Percentiles rank a stretch among this genome's conserved stretches.
Evolutionary conservation across 805 yeast genomes (phyloP).

Genomic region (Saccharomycopsis sp.): DNA sequence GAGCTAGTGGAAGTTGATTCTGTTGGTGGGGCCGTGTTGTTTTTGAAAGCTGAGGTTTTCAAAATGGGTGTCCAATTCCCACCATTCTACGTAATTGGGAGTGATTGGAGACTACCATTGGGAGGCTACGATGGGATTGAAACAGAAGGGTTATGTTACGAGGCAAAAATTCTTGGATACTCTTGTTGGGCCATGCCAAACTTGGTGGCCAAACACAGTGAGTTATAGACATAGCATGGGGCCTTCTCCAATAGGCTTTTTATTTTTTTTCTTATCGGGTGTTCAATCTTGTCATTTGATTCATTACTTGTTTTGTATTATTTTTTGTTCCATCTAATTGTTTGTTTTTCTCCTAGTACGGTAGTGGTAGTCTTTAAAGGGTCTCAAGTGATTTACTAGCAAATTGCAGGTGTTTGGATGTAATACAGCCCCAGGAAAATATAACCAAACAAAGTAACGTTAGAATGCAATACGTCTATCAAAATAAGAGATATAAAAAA

Average conservation of each 20-base stretch:
- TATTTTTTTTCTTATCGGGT: not conserved
- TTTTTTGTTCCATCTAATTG: too few species aligned
- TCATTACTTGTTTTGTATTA: not conserved
- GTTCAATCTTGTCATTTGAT: not conserved
- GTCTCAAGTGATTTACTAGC: too few species aligned
- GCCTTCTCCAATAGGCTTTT: not conserved
- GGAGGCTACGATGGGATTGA: conserved; percentile 50
- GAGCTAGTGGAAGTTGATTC: conserved; percentile 29
- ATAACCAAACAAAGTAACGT: too few species aligned
- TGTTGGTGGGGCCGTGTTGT: conserved; percentile 45
- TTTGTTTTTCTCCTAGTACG: too few species aligned
- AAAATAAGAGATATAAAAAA: too few species aligned
- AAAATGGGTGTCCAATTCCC: conserved; percentile 41
- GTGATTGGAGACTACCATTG: conserved; percentile 31
- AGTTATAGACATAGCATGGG: not conserved
- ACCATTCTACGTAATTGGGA: conserved; percentile 36
- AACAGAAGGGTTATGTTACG: conserved; percentile 44
- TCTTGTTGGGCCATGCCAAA: conserved; percentile 44
- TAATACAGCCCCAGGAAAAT: too few species aligned
- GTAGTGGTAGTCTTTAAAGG: too few species aligned
- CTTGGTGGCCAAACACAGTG: conserved; percentile 33
- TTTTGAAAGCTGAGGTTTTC: conserved; percentile 32
- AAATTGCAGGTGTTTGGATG: too few species aligned
- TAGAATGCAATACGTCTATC: too few species aligned
- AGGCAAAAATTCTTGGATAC: conserved; percentile 37